Conservation (phyloP, 768 basidiomycete genomes). For the Lactarius hengduanensis region DNA sequence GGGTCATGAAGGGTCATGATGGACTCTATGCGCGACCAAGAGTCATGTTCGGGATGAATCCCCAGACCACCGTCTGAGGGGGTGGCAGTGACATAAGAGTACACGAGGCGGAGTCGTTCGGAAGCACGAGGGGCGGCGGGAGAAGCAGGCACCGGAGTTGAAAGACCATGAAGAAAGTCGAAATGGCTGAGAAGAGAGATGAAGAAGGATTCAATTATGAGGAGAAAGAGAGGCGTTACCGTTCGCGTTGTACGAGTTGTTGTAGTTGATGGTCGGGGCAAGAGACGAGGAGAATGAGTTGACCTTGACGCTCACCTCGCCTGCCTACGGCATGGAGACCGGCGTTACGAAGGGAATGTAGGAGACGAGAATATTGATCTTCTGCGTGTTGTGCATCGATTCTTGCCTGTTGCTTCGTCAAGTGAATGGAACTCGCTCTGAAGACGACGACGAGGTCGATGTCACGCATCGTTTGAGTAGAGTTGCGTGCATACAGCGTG, state of each 20-base stretch:
- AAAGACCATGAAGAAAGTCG: conserved; percentile 75
- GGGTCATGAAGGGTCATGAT: conserved; percentile 85
- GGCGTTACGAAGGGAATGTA: conserved; percentile 57
- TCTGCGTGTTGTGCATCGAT: conserved; percentile 64
- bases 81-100: conserved; percentile 67
- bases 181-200: conserved; percentile 49
- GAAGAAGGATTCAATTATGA: not conserved
- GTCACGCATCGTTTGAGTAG: conserved; percentile 40
- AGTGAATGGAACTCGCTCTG: conserved; percentile 48
- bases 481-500: not conserved
- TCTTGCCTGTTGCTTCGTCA: conserved; percentile 61
- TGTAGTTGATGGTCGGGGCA: conserved; percentile 62
- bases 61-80: conserved; percentile 81
- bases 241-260: conserved; percentile 68
- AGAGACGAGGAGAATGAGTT: conserved; percentile 72
- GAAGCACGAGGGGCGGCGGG: conserved; percentile 57
- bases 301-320: conserved; percentile 71
- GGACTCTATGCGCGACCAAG: conserved; percentile 80
- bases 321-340: conserved; percentile 72
- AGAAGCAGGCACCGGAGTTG: conserved; percentile 46
- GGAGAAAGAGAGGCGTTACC: conserved; percentile 45
- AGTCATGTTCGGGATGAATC: conserved; percentile 63
- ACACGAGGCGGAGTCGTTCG: conserved; percentile 77
- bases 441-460: conserved; percentile 78
- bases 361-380: conserved; percentile 64